phyloP scores from a whole-genome alignment of 768 basidiomycete genomes.

The Pleurotus salmoneostramineus region DNA sequence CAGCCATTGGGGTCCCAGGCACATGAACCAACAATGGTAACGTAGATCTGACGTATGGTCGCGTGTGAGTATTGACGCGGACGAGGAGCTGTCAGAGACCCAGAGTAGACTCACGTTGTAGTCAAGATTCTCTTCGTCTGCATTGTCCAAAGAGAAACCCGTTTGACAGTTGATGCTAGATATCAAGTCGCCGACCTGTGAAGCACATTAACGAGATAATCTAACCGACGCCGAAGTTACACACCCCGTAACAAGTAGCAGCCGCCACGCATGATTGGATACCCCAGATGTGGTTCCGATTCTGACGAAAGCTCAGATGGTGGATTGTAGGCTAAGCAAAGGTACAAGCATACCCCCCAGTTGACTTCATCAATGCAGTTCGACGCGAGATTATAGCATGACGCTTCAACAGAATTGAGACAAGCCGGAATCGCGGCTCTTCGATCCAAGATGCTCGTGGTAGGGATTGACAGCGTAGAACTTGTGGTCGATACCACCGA shows the following conservation, averaged over 20 bases:
- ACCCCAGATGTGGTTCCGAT: constrained; percentile 10
- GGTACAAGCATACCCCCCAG: not conserved
- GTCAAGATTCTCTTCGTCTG: constrained; percentile 9
- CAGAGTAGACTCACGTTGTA: constrained; percentile 10
- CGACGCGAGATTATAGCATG: constrained; percentile 10
- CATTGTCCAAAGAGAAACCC: constrained; percentile 1
- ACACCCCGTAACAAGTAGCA: constrained; percentile 14
- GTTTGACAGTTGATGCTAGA: constrained; percentile 14
- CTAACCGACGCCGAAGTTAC: not conserved
- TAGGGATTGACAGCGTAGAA: too few relatives aligned
- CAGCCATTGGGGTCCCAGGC: constrained; percentile 13
- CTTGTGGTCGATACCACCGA: not conserved
- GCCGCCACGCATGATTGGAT: constrained; percentile 12
- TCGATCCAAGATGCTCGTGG: constrained; percentile 5
- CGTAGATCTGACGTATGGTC: too few relatives aligned
- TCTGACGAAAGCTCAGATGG: not conserved
- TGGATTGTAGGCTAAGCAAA: not conserved
- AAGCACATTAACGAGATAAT: not conserved
- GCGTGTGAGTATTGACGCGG: too few relatives aligned
- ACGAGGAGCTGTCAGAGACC: too few relatives aligned
- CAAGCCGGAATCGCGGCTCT: constrained; percentile 10
- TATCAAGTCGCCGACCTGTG: constrained; percentile 12
- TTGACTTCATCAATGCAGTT: constrained; percentile 8
- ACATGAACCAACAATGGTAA: constrained; percentile 15
- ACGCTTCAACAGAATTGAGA: constrained; percentile 9